Conservation (phyloP, 1,284 basidiomycete genomes). For the Sporisorium graminicola region DNA sequence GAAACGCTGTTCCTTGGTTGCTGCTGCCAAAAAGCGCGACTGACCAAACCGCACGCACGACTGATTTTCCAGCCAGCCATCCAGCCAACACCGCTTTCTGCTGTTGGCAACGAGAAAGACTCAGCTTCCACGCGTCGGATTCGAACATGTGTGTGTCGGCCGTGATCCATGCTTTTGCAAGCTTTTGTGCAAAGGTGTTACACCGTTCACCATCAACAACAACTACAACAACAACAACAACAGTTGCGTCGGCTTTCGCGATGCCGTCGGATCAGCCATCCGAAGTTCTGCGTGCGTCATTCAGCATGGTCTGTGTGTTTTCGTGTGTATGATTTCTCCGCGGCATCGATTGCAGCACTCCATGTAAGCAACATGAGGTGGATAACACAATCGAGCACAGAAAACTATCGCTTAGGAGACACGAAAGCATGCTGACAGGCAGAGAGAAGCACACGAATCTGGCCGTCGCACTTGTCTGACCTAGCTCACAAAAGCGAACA, state of each 20-base stretch:
- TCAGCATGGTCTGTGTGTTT: not conserved
- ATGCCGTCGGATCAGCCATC: not conserved
- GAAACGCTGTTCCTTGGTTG: too few species aligned
- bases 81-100: conserved; percentile 1
- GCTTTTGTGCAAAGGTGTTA: too few species aligned
- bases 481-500: too few species aligned
- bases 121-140: conserved; percentile 3
- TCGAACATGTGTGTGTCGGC: not conserved
- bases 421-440: not conserved
- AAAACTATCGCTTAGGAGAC: not conserved
- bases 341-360: conserved; percentile 1
- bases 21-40: conserved; percentile 2
- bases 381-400: too few species aligned
- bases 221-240: too few species aligned
- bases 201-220: too few species aligned
- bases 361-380: not conserved
- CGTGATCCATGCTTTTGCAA: conserved; percentile 4
- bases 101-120: not conserved
- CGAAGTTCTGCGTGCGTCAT: not conserved
- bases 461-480: too few species aligned
- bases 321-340: not conserved
- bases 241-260: too few species aligned
- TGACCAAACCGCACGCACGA: not conserved
- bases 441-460: too few species aligned
- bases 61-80: too few species aligned